A percentile compares a stretch with the other conserved stretches of the same genome.
Conservation (phyloP, 805 yeast species). For the Lipomyces kockii region DNA sequence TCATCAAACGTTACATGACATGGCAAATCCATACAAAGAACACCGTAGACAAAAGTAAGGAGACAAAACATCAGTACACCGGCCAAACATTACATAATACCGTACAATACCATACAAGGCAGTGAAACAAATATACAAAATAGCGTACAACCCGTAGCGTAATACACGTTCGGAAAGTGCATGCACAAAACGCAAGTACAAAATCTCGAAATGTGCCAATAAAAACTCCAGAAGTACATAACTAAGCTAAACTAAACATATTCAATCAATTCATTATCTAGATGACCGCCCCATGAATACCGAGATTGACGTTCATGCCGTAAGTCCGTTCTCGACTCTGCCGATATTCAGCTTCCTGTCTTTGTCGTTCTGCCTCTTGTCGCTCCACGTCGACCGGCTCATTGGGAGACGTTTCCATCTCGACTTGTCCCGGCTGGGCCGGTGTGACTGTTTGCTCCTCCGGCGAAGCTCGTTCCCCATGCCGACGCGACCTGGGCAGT, state of each 20-base stretch:
- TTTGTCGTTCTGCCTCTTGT: not conserved
- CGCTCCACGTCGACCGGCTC: not conserved
- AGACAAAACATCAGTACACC: not conserved
- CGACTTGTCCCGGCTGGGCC: not conserved
- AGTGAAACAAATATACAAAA: not conserved
- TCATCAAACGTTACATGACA: not conserved
- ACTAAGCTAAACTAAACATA: not conserved
- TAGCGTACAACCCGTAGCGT: not conserved
- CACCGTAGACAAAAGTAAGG: not conserved
- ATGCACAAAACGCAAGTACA: too few species aligned
- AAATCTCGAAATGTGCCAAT: not conserved
- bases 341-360: not conserved
- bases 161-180: too few species aligned
- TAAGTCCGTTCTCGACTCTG: not conserved
- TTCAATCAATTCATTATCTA: not conserved
- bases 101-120: not conserved
- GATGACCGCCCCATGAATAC: not conserved
- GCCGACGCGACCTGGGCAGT: constrained; percentile 7
- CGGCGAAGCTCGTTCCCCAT: not conserved
- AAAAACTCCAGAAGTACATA: not conserved
- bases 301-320: not conserved
- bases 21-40: not conserved
- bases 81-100: not conserved
- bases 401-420: not conserved
- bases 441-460: not conserved